Conservation (phyloP, 495 filamentous ascomycete genomes). For the Podospora comata region DNA sequence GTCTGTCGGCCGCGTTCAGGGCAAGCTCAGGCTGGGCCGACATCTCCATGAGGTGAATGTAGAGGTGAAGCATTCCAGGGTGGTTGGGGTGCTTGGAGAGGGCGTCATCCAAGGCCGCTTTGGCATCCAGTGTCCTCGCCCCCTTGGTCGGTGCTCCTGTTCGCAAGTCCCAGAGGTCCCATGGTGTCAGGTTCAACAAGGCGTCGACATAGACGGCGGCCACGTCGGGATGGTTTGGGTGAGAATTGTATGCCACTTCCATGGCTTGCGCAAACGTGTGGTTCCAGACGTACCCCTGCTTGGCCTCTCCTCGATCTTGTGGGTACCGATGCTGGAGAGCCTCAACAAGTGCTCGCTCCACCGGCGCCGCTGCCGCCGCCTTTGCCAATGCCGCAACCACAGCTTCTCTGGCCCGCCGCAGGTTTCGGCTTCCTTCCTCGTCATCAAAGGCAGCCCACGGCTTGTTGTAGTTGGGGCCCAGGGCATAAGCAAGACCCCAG, state of each 20-base stretch:
- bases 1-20: constrained; percentile 53
- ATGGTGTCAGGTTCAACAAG: constrained; percentile 67
- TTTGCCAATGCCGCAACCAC: constrained; percentile 41
- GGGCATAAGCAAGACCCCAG: constrained; percentile 63
- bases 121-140: constrained; percentile 57
- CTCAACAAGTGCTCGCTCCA: constrained; percentile 57
- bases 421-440: constrained; percentile 48
- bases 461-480: constrained; percentile 74
- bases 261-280: constrained; percentile 59
- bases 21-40: constrained; percentile 58
- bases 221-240: constrained; percentile 58
- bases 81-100: constrained; percentile 50
- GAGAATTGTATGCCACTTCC: constrained; percentile 51
- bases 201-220: constrained; percentile 61
- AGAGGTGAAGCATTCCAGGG: constrained; percentile 64
- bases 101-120: constrained; percentile 51
- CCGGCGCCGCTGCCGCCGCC: constrained; percentile 28
- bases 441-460: constrained; percentile 65
- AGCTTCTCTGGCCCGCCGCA: constrained; percentile 46
- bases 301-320: constrained; percentile 30
- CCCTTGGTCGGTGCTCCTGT: constrained; percentile 54
- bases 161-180: constrained; percentile 61
- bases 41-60: constrained; percentile 76
- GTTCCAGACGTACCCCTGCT: constrained; percentile 53
- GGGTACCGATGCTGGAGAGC: constrained; percentile 59